Evolutionary conservation across 345 rosid species (phyloP), one percentile per base, ranked within the genome.

Genomic region (Melaleuca quinquenervia): DNA sequence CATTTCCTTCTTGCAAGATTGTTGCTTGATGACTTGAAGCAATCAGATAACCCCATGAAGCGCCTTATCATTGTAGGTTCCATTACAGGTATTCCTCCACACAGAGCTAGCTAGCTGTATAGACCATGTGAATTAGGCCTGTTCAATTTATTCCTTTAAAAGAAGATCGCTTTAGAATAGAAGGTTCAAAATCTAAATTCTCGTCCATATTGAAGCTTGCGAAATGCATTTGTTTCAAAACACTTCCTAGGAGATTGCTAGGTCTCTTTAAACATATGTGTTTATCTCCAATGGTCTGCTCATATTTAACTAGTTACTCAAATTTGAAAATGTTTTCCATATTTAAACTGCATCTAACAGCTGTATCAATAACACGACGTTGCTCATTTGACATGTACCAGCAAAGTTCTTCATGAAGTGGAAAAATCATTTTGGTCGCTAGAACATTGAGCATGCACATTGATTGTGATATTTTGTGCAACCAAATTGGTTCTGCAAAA

Each of bases 31-130:
- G 98, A 94, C 82, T 56, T 97, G 86, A 87, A 93, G 80, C 86
- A 97, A 82, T 95, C 98, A 0, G 99, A 96, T 90, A 94, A 93
- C 91, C 98, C 98, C 18, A 90, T 94, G 3, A 96, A 91, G 89
- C 95, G 98, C 70, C 94, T 96, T 90, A 95, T 96, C 86, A 97
- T 97, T 41, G 98, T 97, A 3, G 99, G 98, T 41, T 97, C 99
- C 9, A 97, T 96, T 83, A 97, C 98, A 91, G 99, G 99, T 97
- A 70, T 44, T 70, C 24, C 24, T 70, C 12, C 26, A 70, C 26
- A 18, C 80, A 70, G 48, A 36, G 24, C 80, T 70, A 70, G 80
- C 80, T 70, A 36, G 80, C 3, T 32, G 80, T 36, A 0, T 70
- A 18, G 80, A 70, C 80, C 48, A 36, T 32, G 80, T 36, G 10